Conservation (phyloP, 2,329 filamentous ascomycete genomes). For the Chaetomium olivaceum region DNA sequence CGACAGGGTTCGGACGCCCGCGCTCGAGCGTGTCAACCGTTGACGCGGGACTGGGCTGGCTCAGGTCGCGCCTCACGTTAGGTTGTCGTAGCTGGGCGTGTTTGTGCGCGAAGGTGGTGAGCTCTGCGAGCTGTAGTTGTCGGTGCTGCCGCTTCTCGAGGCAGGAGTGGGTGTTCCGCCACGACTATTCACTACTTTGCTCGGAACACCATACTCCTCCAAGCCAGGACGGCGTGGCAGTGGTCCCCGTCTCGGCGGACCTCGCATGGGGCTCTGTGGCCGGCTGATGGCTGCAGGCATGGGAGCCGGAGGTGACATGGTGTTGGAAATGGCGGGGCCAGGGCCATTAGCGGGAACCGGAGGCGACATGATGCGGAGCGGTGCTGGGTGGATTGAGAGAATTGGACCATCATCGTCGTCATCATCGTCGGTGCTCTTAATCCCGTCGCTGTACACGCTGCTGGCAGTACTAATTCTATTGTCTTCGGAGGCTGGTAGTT, state of each 20-base stretch:
- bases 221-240: constrained; percentile 28
- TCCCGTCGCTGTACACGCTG: constrained; percentile 31
- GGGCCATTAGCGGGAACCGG: not conserved
- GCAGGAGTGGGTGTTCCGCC: constrained; percentile 17
- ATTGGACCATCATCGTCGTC: constrained; percentile 28
- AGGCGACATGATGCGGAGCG: constrained; percentile 22
- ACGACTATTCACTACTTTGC: constrained; percentile 16
- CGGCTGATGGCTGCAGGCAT: not conserved
- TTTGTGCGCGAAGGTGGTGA: constrained; percentile 26
- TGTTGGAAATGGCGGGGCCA: not conserved
- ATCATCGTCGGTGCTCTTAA: not conserved
- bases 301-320: not conserved
- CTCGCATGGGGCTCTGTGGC: constrained; percentile 26
- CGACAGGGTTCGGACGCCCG: constrained; percentile 20
- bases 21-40: constrained; percentile 16
- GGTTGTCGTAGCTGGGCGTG: constrained; percentile 29
- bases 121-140: constrained; percentile 23
- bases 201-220: constrained; percentile 31
- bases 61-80: constrained; percentile 19
- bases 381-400: constrained; percentile 29
- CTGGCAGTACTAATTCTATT: constrained; percentile 29
- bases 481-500: not conserved
- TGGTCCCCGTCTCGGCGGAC: constrained; percentile 16
- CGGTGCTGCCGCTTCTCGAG: constrained; percentile 20
- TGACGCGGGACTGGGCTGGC: constrained; percentile 19